These are phyloP conservation scores for Sporisorium reilianum DNA, from an alignment of 1,284 basidiomycete species.

Conservation along the genomic window DNA sequence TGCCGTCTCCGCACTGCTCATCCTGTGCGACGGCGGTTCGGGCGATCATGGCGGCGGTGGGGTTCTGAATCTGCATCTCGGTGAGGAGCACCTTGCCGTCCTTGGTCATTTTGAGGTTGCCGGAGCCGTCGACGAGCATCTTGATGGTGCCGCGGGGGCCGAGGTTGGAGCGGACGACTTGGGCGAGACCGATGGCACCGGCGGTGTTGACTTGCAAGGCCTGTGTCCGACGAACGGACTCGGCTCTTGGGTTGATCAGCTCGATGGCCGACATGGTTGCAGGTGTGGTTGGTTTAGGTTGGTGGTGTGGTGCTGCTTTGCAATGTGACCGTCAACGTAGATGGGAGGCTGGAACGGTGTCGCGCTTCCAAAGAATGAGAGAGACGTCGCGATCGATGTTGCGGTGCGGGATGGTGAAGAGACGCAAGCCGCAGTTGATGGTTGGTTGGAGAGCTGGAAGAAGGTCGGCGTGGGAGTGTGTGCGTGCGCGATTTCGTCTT, in stretches of 20 bases:
- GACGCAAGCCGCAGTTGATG: not conserved
- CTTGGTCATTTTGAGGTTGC: slow-evolving; percentile 99
- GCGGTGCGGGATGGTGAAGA: not conserved
- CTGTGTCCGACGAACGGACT: slow-evolving; percentile 90
- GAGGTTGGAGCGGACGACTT: slow-evolving; percentile 95
- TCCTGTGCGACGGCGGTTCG: slow-evolving; percentile 98
- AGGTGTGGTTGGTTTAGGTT: not conserved
- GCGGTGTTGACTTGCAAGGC: slow-evolving; percentile 85
- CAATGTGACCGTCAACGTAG: not conserved
- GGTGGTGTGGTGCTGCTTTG: not conserved
- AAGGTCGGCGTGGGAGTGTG: not conserved
- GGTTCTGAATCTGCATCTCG: slow-evolving; percentile 99
- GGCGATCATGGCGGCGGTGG: slow-evolving; percentile 99
- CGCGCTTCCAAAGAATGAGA: not conserved
- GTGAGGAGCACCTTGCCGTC: slow-evolving; percentile 98
- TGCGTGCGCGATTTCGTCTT: slow-evolving; percentile 5
- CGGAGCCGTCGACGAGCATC: slow-evolving; percentile 99
- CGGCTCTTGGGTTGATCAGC: slow-evolving; percentile 74
- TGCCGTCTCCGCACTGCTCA: slow-evolving; percentile 98
- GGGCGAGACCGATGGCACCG: slow-evolving; percentile 96
- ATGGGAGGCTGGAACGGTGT: not conserved
- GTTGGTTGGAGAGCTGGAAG: not conserved
- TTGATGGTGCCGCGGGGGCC: slow-evolving; percentile 85
- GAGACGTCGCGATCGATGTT: not conserved
- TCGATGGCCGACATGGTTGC: slow-evolving; percentile 66